These are phyloP conservation scores for Zychaea mexicana DNA, from an alignment of 371 early-diverging fungal genomes.

Conservation along the genomic window DNA sequence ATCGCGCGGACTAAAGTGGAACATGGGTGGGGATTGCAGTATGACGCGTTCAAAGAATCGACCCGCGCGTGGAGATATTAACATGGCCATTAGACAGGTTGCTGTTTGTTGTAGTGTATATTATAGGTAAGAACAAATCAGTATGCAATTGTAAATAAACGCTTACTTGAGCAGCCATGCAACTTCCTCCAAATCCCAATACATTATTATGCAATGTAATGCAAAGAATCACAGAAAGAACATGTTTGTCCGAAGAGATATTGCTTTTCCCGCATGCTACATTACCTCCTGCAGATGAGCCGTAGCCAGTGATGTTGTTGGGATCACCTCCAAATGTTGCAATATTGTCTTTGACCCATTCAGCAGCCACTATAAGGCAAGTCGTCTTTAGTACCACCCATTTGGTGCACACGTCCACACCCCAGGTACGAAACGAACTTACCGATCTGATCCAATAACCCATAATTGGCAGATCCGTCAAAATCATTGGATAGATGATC, in stretches of 20 bases:
- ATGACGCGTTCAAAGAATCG: constrained; percentile 14
- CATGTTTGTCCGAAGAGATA: too few species aligned
- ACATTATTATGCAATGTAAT: too few species aligned
- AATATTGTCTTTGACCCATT: constrained; percentile 23
- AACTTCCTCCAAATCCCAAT: too few species aligned
- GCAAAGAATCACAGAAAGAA: too few species aligned
- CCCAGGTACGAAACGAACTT: background rate
- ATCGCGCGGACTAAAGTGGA: constrained; percentile 25
- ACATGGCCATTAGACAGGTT: constrained; percentile 9
- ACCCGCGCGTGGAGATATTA: background rate
- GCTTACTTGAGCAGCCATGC: too few species aligned
- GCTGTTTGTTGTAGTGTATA: background rate
- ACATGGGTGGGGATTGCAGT: constrained; percentile 40
- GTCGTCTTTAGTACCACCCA: background rate
- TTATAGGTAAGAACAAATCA: background rate
- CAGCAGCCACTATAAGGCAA: constrained; percentile 17
- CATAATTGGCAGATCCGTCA: constrained; percentile 26
- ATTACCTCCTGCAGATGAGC: constrained; percentile 44
- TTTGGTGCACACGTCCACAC: too few species aligned
- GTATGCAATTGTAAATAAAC: too few species aligned
- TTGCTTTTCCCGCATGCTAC: too few species aligned
- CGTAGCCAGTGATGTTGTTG: constrained; percentile 34
- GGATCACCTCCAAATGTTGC: constrained; percentile 22
- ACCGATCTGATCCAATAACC: constrained; percentile 35
- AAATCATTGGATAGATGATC: constrained; percentile 29